These are phyloP conservation scores for Neocallimastix lanati DNA, from an alignment of 192 early-diverging fungal genomes.

Conservation along the genomic window DNA sequence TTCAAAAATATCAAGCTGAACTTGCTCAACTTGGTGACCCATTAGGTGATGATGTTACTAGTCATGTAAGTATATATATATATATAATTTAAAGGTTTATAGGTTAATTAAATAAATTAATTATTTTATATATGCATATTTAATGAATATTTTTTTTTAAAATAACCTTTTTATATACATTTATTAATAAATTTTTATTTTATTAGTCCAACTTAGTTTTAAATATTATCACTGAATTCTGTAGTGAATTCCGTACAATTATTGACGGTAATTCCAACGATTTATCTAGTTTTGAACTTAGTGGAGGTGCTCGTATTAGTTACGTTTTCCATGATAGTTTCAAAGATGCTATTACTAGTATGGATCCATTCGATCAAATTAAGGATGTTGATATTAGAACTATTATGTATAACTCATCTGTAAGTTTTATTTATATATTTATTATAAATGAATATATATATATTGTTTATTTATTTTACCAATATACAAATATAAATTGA, in stretches of 20 bases:
- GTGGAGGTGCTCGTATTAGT: conserved; percentile 93
- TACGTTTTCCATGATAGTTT: conserved; percentile 99
- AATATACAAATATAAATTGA: no score
- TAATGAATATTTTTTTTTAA: no score
- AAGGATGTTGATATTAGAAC: conserved; percentile 98
- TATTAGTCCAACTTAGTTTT: conserved; percentile 71
- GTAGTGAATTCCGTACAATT: conserved; percentile 85
- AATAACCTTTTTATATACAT: no score
- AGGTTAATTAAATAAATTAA: no score
- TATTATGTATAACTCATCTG: conserved; percentile 93
- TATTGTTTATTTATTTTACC: no score
- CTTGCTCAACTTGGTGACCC: conserved; percentile 81
- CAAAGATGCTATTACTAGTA: conserved; percentile 68
- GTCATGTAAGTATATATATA: conserved; percentile 29
- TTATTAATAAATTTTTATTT: background rate
- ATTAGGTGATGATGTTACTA: conserved; percentile 48
- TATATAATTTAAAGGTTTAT: no score
- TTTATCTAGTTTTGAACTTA: conserved; percentile 81
- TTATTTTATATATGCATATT: no score
- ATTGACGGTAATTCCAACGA: conserved; percentile 93
- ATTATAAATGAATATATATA: no score
- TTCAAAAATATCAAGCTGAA: conserved; percentile 73
- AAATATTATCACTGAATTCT: conserved; percentile 97
- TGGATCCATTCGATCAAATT: conserved; percentile 97
- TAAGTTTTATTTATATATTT: no score